Evolutionary conservation across 257 asterid genomes (phyloP).

Genomic region (Primulina tabacum): DNA sequence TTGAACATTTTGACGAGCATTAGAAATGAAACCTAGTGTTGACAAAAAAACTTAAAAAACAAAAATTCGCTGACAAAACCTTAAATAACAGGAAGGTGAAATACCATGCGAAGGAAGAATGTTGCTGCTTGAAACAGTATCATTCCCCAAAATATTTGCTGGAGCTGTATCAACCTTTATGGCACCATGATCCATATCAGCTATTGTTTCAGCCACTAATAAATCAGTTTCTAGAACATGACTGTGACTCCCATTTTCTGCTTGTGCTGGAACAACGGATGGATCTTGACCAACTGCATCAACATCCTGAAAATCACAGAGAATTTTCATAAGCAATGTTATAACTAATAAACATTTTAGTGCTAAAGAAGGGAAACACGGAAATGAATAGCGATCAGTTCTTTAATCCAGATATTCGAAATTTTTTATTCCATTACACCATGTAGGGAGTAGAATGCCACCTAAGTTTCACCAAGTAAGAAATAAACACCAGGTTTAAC

Average conservation of each 20-base stretch:
- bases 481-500: conserved; percentile 6
- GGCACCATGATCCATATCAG: conserved; percentile 34
- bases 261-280: conserved; percentile 34
- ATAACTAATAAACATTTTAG: conserved; percentile 18
- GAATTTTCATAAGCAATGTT: conserved; percentile 22
- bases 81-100: conserved; percentile 32
- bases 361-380: conserved; percentile 10
- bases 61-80: conserved; percentile 21
- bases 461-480: conserved; percentile 1
- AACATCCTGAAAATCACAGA: conserved; percentile 48
- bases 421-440: not conserved
- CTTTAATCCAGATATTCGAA: conserved; percentile 17
- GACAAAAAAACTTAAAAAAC: conserved; percentile 20
- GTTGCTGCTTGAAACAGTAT: conserved; percentile 38
- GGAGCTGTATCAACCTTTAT: conserved; percentile 40
- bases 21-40: conserved; percentile 30
- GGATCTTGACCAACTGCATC: conserved; percentile 37
- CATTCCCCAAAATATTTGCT: conserved; percentile 34
- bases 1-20: conserved; percentile 31
- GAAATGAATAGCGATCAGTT: conserved; percentile 18
- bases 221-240: conserved; percentile 48
- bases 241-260: conserved; percentile 40
- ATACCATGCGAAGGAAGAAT: conserved; percentile 60
- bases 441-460: conserved; percentile 11
- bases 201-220: conserved; percentile 36